Base-by-base conservation (phyloP, 2,329 filamentous ascomycete species). In the Colletotrichum sp. region DNA sequence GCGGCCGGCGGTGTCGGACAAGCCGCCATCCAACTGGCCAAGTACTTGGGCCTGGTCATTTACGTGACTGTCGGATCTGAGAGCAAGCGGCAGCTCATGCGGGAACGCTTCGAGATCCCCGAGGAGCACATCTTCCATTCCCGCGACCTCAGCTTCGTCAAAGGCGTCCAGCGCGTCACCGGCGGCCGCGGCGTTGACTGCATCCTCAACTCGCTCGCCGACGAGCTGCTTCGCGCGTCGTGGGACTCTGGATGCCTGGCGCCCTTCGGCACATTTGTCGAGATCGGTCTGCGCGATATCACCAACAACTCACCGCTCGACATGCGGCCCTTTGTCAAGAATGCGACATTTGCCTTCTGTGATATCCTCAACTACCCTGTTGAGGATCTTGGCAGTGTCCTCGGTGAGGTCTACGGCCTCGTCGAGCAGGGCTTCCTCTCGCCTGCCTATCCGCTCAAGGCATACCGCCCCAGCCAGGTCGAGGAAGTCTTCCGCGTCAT, bases 251-350 rank as follows among this genome's bases (percentile, higher is more conserved):
- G 80, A 1, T 87, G 85, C 69, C 77, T 89, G 6, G 85, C 87
- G 0, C 77, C 81, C 4, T 85, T 84, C 55, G 87, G 86, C 1
- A 81, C 78, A 0, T 83, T 89, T 74, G 71, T 88, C 1, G 87
- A 88, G 69, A 83, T 88, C n/a, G 86, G 86, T 5, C 84, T 85
- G 65, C 80, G 82, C 4, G 86, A 88, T 32, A 79, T 86, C 7
- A 78, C 81, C 7, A 82, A 82, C 10, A 80, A 82, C 5, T 81
- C 89, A 1, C 83, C 85, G 1, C 88, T 90, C 85, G 75, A 77
- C 10, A 72, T 91, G 87, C 76, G 83, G 1, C 81, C 83, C 0
- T 91, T 91, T 44, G 80, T 83, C 2, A 77, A 78, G 1, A 85
- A 84, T 6, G 80, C 84, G 0, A 81, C 81, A 0, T 87, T 85